Conservation (phyloP, 1,284 basidiomycete species). For the Thelephora terrestris region DNA sequence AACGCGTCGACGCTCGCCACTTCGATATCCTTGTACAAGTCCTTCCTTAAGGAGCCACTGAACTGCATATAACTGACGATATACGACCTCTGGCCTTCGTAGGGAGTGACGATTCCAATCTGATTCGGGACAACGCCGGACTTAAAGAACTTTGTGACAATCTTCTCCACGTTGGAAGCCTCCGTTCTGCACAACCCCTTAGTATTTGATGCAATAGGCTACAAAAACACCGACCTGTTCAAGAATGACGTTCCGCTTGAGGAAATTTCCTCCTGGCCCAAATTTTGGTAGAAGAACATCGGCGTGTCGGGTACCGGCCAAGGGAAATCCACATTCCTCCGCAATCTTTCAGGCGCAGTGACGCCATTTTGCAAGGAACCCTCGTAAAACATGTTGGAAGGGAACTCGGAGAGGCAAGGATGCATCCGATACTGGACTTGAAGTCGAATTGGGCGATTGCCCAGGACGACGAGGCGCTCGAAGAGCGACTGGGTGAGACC, state of each 20-base stretch:
- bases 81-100: constrained; percentile 98
- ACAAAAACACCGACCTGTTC: constrained; percentile 51
- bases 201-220: constrained; percentile 10
- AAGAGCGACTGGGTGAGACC: constrained; percentile 97
- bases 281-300: constrained; percentile 99
- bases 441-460: constrained; percentile 93
- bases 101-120: constrained; percentile 98
- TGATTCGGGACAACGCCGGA: constrained; percentile 92
- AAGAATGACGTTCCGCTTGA: constrained; percentile 97
- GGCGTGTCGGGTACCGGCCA: constrained; percentile 98
- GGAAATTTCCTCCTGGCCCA: constrained; percentile 98
- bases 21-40: constrained; percentile 98
- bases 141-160: constrained; percentile 99
- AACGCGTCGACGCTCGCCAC: constrained; percentile 99
- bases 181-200: constrained; percentile 61
- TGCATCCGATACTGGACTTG: constrained; percentile 99
- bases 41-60: constrained; percentile 96
- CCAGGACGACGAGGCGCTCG: constrained; percentile 91
- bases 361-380: constrained; percentile 98
- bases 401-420: constrained; percentile 97
- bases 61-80: constrained; percentile 99
- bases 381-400: constrained; percentile 99
- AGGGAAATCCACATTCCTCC: constrained; percentile 98
- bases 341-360: constrained; percentile 91
- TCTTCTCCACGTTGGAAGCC: constrained; percentile 98